Evolutionary conservation across 768 basidiomycete genomes (phyloP).

Genomic region (Fistulinella prunicolor): DNA sequence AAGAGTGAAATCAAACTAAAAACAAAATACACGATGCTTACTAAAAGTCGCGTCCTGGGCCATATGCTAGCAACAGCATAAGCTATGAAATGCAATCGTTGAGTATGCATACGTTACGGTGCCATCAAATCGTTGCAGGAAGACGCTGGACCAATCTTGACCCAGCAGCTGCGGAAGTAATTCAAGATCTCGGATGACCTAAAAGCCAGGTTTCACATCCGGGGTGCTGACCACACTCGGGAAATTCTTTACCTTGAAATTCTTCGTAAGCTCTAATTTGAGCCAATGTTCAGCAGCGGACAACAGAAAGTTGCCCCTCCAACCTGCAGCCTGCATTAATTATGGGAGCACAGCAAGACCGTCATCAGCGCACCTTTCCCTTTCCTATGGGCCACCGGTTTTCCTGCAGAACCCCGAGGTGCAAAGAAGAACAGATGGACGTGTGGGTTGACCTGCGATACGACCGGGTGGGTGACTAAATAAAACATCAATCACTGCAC

Average conservation of each 20-base stretch:
- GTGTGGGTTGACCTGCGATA: constrained; percentile 90
- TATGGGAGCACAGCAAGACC: neutral
- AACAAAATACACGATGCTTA: constrained; percentile 30
- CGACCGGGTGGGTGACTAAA: constrained; percentile 86
- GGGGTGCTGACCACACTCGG: neutral
- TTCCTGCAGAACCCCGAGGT: constrained; percentile 82
- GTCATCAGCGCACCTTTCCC: constrained; percentile 62
- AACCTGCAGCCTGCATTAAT: constrained; percentile 47
- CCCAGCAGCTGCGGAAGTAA: constrained; percentile 90
- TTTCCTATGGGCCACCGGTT: constrained; percentile 91
- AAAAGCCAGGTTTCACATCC: constrained; percentile 1
- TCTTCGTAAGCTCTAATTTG: constrained; percentile 94
- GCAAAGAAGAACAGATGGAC: constrained; percentile 96
- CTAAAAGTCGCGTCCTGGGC: constrained; percentile 79
- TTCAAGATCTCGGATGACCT: constrained; percentile 94
- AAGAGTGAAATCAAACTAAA: neutral
- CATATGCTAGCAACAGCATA: constrained; percentile 55
- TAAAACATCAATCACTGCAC: neutral
- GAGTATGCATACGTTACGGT: constrained; percentile 65
- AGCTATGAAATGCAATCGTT: constrained; percentile 20
- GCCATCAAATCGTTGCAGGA: constrained; percentile 91
- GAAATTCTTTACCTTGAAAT: constrained; percentile 64
- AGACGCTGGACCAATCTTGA: constrained; percentile 96
- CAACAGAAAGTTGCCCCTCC: constrained; percentile 92
- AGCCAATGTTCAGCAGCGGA: constrained; percentile 94